These are phyloP conservation scores for Neodidymelliopsis sp. DNA, from an alignment of 2,329 filamentous ascomycete species.

Conservation along the genomic window DNA sequence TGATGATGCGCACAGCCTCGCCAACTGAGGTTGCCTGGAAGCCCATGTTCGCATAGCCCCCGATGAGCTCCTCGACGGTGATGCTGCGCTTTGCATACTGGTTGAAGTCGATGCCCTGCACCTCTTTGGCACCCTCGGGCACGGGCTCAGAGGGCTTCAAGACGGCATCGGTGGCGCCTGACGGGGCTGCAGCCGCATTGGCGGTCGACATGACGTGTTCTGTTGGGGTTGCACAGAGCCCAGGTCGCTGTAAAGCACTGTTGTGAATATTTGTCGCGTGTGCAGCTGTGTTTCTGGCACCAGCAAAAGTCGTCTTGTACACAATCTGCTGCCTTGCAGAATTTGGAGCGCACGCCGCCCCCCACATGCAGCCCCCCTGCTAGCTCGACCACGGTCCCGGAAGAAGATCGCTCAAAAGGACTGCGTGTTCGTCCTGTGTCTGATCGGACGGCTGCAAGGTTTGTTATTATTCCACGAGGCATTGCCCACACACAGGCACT, in stretches of 20 bases:
- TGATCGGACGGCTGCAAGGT: background rate
- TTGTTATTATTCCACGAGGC: too few relatives aligned
- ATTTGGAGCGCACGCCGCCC: slow-evolving; percentile 3
- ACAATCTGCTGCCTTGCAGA: slow-evolving; percentile 1
- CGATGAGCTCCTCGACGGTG: slow-evolving; percentile 83
- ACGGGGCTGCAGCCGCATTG: slow-evolving; percentile 47
- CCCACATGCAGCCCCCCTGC: slow-evolving; percentile 6
- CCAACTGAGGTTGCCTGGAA: slow-evolving; percentile 83
- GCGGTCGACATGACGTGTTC: slow-evolving; percentile 30
- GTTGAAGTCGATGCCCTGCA: slow-evolving; percentile 93
- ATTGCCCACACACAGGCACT: background rate
- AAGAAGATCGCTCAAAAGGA: background rate
- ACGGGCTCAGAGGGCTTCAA: slow-evolving; percentile 84
- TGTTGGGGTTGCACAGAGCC: slow-evolving; percentile 5
- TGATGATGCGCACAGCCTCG: slow-evolving; percentile 89
- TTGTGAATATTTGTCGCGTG: slow-evolving; percentile 8
- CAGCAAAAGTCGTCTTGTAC: background rate
- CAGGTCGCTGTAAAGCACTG: slow-evolving; percentile 1
- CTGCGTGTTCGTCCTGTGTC: background rate
- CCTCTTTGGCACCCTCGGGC: slow-evolving; percentile 77
- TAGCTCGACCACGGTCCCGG: background rate
- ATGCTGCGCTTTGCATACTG: slow-evolving; percentile 75
- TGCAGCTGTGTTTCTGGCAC: background rate
- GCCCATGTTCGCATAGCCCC: slow-evolving; percentile 85
- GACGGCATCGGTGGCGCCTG: slow-evolving; percentile 74